These are phyloP conservation scores for Flaveria bidentis DNA, from an alignment of 129 eudicot species.

Conservation along the genomic window DNA sequence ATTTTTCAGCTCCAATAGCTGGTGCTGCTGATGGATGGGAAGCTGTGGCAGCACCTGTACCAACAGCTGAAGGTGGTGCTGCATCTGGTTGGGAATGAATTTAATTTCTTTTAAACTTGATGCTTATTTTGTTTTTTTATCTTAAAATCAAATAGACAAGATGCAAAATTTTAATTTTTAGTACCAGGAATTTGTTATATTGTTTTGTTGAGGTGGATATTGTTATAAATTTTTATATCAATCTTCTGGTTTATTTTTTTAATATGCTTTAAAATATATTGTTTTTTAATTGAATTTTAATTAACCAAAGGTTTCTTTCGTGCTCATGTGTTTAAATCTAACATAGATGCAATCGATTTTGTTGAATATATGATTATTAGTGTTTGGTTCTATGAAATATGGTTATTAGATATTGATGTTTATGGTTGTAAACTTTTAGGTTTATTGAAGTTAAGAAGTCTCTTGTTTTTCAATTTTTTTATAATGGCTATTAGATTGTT, in stretches of 20 bases:
- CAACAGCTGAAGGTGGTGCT: slow-evolving; percentile 38
- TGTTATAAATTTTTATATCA: not conserved
- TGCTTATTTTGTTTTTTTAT: slow-evolving; percentile 17
- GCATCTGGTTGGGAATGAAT: slow-evolving; percentile 54
- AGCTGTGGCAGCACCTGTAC: slow-evolving; percentile 49
- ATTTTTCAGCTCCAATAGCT: slow-evolving; percentile 35
- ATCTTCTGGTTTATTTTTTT: not conserved
- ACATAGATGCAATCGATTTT: too few species aligned
- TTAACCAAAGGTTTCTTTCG: not conserved
- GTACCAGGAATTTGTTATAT: slow-evolving; percentile 10
- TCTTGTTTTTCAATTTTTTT: too few species aligned
- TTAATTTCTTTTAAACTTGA: not conserved
- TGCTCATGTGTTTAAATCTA: too few species aligned
- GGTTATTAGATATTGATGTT: too few species aligned
- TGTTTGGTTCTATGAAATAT: too few species aligned
- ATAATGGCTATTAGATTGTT: too few species aligned
- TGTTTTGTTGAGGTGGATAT: slow-evolving; percentile 25
- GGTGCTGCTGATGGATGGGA: slow-evolving; percentile 64
- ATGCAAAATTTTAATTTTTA: slow-evolving; percentile 16
- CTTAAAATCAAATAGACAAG: not conserved
- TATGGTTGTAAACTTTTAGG: too few species aligned
- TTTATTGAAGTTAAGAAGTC: too few species aligned
- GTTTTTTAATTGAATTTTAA: not conserved
- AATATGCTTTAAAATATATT: not conserved
- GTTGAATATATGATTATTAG: too few species aligned